These are phyloP conservation scores for Exophiala xenobiotica DNA, from an alignment of 2,329 filamentous ascomycete species.

Conservation along the genomic window DNA sequence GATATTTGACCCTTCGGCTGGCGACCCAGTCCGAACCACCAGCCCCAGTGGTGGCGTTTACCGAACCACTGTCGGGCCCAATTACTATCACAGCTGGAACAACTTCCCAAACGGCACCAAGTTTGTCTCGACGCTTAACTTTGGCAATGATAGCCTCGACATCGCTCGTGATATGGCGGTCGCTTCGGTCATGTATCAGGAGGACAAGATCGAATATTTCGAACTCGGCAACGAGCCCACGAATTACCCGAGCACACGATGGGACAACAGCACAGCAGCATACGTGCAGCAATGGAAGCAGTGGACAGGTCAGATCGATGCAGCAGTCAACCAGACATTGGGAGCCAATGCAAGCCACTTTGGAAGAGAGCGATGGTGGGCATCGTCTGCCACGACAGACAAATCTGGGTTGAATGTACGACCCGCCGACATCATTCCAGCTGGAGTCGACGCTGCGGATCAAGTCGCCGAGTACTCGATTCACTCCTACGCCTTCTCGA, in stretches of 20 bases:
- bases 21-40: neutral
- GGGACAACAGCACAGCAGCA: neutral
- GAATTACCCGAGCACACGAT: neutral
- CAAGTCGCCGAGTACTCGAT: constrained; percentile 1
- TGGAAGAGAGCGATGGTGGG: neutral
- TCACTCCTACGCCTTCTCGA: neutral
- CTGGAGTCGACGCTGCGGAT: neutral
- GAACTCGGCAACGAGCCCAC: neutral
- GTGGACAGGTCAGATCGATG: neutral
- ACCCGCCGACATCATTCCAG: neutral
- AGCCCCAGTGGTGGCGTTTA: neutral
- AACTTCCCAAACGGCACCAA: neutral
- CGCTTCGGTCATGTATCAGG: neutral
- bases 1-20: neutral
- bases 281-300: neutral
- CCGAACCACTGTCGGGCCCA: neutral
- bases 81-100: neutral
- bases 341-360: neutral
- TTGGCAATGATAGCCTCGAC: neutral
- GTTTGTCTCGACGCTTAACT: neutral
- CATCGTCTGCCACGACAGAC: neutral
- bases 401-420: neutral
- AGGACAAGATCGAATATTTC: neutral
- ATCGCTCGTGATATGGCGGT: neutral
- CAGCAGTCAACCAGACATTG: neutral